Evolutionary conservation across 2,329 filamentous ascomycete species (phyloP).

Genomic region (Colletotrichum tropicicola): DNA sequence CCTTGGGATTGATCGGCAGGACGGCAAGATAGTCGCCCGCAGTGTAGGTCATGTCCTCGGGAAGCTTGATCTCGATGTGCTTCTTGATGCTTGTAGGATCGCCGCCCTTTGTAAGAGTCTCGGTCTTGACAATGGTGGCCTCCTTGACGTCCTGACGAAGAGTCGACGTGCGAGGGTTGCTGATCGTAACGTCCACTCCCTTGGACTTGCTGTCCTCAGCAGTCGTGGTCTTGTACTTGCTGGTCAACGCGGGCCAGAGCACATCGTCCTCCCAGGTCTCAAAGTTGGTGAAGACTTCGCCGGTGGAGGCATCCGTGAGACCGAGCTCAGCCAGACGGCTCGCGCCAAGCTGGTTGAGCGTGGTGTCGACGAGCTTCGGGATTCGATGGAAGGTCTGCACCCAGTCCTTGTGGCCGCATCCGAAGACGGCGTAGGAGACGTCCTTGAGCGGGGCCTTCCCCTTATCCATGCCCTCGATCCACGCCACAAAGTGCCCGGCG

Average conservation of each 20-base stretch:
- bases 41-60: slow-evolving; percentile 71
- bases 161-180: slow-evolving; percentile 61
- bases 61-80: slow-evolving; percentile 75
- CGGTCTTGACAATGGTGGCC: slow-evolving; percentile 63
- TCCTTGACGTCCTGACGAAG: slow-evolving; percentile 70
- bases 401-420: slow-evolving; percentile 68
- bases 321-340: slow-evolving; percentile 55
- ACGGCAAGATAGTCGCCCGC: slow-evolving; percentile 82
- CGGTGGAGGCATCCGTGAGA: slow-evolving; percentile 66
- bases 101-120: slow-evolving; percentile 54
- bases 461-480: slow-evolving; percentile 63
- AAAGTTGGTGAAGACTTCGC: slow-evolving; percentile 75
- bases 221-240: slow-evolving; percentile 55
- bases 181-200: slow-evolving; percentile 58
- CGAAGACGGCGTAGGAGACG: slow-evolving; percentile 73
- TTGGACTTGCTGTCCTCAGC: slow-evolving; percentile 27
- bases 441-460: slow-evolving; percentile 52
- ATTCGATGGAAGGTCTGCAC: slow-evolving; percentile 72
- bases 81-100: slow-evolving; percentile 62
- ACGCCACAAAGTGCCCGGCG: slow-evolving; percentile 70
- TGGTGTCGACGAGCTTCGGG: slow-evolving; percentile 68
- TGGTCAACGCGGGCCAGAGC: slow-evolving; percentile 59
- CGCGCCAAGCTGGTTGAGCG: slow-evolving; percentile 51
- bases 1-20: slow-evolving; percentile 74
- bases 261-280: slow-evolving; percentile 72